Evolutionary conservation across 2,329 filamentous ascomycete species (phyloP), one percentile per base, ranked within the genome.

Genomic region (Corniculantispora saksenae): DNA sequence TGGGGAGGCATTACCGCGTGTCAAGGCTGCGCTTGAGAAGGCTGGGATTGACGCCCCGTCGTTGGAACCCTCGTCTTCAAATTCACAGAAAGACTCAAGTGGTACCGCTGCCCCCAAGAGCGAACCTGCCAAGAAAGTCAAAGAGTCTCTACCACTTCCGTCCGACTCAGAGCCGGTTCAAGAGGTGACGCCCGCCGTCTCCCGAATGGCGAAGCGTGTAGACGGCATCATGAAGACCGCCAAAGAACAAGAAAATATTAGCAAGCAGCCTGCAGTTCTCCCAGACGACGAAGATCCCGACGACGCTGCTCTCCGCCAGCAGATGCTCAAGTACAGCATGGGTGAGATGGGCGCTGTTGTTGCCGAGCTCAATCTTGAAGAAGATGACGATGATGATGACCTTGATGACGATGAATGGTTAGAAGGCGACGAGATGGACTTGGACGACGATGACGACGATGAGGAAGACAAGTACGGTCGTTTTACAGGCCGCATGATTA

Each of bases 261-360:
- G 79, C 32, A 73, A 75, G 50, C 76, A 81, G 38, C 72, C 80
- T 35, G 74, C 79, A 1, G 79, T 93, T 15, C 84, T 91, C 17
- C 91, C 93, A 1, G 84, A 89, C 1, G 85, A 91, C 60, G 95
- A 99, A 71, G 87, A 90, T 0, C 82, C 86, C 15, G 93, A 97
- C 69, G 94, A 97, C 68, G 91, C 93, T 4, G 85, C 85, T 38
- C 77, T 97, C 27, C 89, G 95, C 7, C 87, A 89, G 65, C 89
- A 97, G 72, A 98, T 99, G 94, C 83, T 98, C 9, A 85, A 91
- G 68, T 99, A 98, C 74, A 90, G 92, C 67, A 84, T 97, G 77
- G 89, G 90, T 53, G 94, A 98, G 76, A 89, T 99, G 65, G 93
- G 93, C 4, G 88, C 92, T 45, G 91, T 99, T 3, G 95, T 99